These are phyloP conservation scores for Prototheca cutis DNA, from an alignment of 163 green algal genomes.

Conservation along the genomic window DNA sequence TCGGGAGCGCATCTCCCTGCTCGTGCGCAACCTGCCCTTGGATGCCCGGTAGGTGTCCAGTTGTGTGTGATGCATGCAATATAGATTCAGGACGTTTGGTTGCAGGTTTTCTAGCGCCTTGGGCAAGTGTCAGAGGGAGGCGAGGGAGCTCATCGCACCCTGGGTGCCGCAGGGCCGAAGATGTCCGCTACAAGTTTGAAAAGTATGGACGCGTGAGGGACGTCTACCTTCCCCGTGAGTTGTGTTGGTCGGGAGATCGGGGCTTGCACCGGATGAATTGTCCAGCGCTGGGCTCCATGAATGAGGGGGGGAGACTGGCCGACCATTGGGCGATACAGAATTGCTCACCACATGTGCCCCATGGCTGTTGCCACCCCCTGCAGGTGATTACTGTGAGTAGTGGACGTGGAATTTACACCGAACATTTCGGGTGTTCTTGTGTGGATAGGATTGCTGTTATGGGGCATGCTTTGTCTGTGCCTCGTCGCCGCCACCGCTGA, in stretches of 20 bases:
- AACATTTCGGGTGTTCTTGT: no score
- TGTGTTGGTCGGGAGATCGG: no score
- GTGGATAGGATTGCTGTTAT: no score
- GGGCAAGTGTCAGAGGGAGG: not conserved
- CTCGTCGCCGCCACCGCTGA: no score
- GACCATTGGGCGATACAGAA: no score
- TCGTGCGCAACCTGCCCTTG: constrained; percentile 40
- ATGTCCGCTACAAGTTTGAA: constrained; percentile 50
- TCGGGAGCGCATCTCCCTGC: constrained; percentile 15
- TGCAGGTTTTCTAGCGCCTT: not conserved
- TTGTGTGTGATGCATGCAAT: not conserved
- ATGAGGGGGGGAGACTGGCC: no score
- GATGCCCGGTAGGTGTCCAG: constrained; percentile 27
- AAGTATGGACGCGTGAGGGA: constrained; percentile 60
- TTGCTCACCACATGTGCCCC: no score
- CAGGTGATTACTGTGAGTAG: constrained; percentile 4
- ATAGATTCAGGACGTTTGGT: not conserved
- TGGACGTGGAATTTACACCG: no score
- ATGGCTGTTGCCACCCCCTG: no score
- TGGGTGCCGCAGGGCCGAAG: constrained; percentile 18
- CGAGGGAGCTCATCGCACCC: not conserved
- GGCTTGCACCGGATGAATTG: no score
- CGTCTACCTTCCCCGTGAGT: constrained; percentile 55
- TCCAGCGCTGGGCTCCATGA: no score
- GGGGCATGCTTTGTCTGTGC: no score